phyloP scores from a whole-genome alignment of 108 stramenopile species.

The Nitzschia sp. region DNA sequence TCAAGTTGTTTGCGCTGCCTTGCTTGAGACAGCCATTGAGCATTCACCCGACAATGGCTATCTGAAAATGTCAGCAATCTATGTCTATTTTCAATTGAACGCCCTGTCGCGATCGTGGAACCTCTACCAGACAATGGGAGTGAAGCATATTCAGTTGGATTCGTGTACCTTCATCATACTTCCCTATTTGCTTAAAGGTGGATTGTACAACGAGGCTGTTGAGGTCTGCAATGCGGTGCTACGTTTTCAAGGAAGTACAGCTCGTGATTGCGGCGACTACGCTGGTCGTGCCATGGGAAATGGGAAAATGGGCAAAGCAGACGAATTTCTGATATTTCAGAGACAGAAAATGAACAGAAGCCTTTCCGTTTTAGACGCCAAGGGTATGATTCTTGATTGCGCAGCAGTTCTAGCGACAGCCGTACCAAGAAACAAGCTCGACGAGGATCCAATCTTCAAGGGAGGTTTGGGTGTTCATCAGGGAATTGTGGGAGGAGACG shows the following conservation, averaged over 20 bases:
- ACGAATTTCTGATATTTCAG: conserved; percentile 75
- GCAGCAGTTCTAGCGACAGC: conserved; percentile 50
- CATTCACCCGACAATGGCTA: conserved; percentile 80
- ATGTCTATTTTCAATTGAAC: conserved; percentile 48
- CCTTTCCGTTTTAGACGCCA: conserved; percentile 58
- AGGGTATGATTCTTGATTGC: conserved; percentile 68
- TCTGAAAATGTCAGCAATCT: conserved; percentile 68
- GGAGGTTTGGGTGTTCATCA: conserved; percentile 48
- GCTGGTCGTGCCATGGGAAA: conserved; percentile 58
- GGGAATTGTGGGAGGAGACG: conserved; percentile 68
- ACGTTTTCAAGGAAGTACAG: conserved; percentile 56
- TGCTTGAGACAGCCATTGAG: conserved; percentile 65
- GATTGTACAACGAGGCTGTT: conserved; percentile 72
- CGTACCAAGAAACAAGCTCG: conserved; percentile 15
- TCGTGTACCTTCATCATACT: conserved; percentile 73
- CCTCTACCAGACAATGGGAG: conserved; percentile 47
- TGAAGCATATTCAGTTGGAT: conserved; percentile 84
- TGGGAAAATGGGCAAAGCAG: conserved; percentile 65
- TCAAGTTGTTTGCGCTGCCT: conserved; percentile 42
- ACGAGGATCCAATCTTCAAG: conserved; percentile 32
- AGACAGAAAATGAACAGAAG: conserved; percentile 63
- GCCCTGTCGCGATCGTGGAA: conserved; percentile 50
- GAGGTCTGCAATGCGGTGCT: conserved; percentile 48
- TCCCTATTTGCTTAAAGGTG: conserved; percentile 56
- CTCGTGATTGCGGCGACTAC: conserved; percentile 62